Evolutionary conservation across 2,329 filamentous ascomycete species (phyloP), one percentile per base, ranked within the genome.

Genomic region (Beauveria rudraprayagi): DNA sequence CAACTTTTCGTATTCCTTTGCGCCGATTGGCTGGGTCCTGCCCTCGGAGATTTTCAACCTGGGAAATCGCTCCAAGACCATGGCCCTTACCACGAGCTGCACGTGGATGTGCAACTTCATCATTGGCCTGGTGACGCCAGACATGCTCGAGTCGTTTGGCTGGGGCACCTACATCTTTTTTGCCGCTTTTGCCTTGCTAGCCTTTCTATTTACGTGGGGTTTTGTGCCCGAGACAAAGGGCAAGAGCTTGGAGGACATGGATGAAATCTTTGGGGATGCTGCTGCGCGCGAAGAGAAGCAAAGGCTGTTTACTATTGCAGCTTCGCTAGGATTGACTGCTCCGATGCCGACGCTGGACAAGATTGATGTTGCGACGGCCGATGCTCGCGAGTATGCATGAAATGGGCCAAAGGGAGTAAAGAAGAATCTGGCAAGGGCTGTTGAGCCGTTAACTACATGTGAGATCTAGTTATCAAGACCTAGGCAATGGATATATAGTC

Each of bases 1-100:
- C 65, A 76, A 85, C 64, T 88, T 88, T 68, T 81, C 83, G 1
- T 74, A 86, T n/a, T 87, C 84, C 0, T 77, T 85, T 19, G 85
- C 83, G 0, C 84, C 84, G 0, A 81, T 86, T 3, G 83, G 80
- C 59, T 88, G 85, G 85, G 80, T 87, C 50, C 86, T 88, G 63
- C 82, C 83, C 0, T 81, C 84, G 5, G 85, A 88, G 69, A 80
- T 87, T 40, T 87, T 83, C 73, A 81, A 80, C 2, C 69, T 85
- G 0, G 79, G 77, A 8, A 82, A 79, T 51, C 77, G 83, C 19
- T 79, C 84, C 11, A 84, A 86, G 66, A 84, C 81, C n/a, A 83
- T 84, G 64, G 78, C 83, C 0, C 74, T 87, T 9, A 82, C 81
- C 3, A 83, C 80, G 0, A 82, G 77, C 63, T 78, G 78, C 8